phyloP scores from a whole-genome alignment of 108 stramenopile species.

The Nitzschia palea region DNA sequence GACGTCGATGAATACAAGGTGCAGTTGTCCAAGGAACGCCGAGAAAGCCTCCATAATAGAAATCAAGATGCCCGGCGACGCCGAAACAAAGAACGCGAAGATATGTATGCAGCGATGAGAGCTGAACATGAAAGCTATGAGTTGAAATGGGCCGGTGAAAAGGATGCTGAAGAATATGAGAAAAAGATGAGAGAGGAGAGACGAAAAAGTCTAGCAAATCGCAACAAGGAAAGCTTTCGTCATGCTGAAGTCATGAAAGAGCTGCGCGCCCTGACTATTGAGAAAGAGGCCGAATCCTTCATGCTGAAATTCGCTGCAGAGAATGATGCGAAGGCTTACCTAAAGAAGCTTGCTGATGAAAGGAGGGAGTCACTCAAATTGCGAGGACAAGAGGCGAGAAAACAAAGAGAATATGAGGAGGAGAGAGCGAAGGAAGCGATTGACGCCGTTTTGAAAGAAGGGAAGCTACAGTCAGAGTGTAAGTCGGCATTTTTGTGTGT shows the following conservation, averaged over 20 bases:
- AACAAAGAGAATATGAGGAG: constrained; percentile 65
- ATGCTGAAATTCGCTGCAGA: constrained; percentile 82
- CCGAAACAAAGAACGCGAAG: constrained; percentile 27
- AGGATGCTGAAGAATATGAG: constrained; percentile 64
- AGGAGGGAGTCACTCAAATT: constrained; percentile 65
- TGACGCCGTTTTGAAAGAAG: constrained; percentile 45
- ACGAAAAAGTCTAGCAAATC: constrained; percentile 58
- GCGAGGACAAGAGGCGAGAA: constrained; percentile 59
- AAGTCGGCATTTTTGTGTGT: constrained; percentile 28
- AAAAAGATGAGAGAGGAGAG: constrained; percentile 56
- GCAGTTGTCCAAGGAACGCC: constrained; percentile 39
- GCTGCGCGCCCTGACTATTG: constrained; percentile 52
- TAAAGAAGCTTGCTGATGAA: constrained; percentile 54
- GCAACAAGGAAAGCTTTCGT: constrained; percentile 62
- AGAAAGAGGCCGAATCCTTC: constrained; percentile 77
- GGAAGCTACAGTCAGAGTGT: constrained; percentile 60
- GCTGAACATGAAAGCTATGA: constrained; percentile 66
- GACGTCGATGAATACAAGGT: constrained; percentile 73
- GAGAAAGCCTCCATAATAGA: constrained; percentile 40
- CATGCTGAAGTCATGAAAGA: constrained; percentile 77
- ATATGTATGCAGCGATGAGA: constrained; percentile 19
- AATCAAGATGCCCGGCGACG: constrained; percentile 31
- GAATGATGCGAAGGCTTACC: constrained; percentile 71
- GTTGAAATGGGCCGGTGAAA: constrained; percentile 72
- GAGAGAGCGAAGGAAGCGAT: constrained; percentile 43